A percentile compares a stretch with the other conserved stretches of the same genome.
Evolutionary conservation across 352 stramenopile species (phyloP).

Genomic region (Phytophthora constricta): DNA sequence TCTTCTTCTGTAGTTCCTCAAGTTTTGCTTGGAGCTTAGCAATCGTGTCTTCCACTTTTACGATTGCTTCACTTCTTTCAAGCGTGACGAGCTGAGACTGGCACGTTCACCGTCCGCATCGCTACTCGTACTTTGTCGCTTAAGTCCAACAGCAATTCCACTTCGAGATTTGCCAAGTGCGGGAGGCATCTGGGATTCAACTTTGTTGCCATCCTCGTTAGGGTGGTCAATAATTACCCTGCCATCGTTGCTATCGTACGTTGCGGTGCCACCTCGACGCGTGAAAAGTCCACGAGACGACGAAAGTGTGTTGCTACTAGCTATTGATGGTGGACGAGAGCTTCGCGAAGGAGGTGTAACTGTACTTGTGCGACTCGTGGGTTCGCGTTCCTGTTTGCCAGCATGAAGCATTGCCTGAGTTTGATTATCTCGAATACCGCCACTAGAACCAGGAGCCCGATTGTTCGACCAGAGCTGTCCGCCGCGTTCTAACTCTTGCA

Average conservation of each 20-base stretch:
- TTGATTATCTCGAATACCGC: neutral
- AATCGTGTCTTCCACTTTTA: conserved; percentile 70
- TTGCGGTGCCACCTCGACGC: conserved; percentile 44
- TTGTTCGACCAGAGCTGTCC: conserved; percentile 73
- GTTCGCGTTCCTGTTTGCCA: conserved; percentile 10
- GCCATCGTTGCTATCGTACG: conserved; percentile 61
- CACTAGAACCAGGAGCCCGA: conserved; percentile 1
- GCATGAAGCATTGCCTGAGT: conserved; percentile 6
- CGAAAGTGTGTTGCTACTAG: conserved; percentile 39
- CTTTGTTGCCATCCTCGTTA: conserved; percentile 42
- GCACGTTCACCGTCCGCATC: conserved; percentile 13
- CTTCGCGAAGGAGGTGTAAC: conserved; percentile 11
- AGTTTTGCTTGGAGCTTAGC: conserved; percentile 59
- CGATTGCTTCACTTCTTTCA: conserved; percentile 39
- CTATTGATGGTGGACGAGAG: conserved; percentile 16
- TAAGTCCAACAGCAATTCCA: conserved; percentile 7
- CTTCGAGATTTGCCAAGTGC: conserved; percentile 34
- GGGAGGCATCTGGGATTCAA: conserved; percentile 6
- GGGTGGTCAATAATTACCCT: conserved; percentile 64
- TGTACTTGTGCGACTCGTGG: conserved; percentile 20
- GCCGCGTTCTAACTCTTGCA: conserved; percentile 72
- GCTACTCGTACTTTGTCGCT: conserved; percentile 12
- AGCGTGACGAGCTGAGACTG: conserved; percentile 19
- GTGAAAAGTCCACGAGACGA: conserved; percentile 70
- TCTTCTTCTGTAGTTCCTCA: conserved; percentile 77